These are phyloP conservation scores for Orbilia javanica DNA, from an alignment of 2,329 filamentous ascomycete species.

Conservation along the genomic window DNA sequence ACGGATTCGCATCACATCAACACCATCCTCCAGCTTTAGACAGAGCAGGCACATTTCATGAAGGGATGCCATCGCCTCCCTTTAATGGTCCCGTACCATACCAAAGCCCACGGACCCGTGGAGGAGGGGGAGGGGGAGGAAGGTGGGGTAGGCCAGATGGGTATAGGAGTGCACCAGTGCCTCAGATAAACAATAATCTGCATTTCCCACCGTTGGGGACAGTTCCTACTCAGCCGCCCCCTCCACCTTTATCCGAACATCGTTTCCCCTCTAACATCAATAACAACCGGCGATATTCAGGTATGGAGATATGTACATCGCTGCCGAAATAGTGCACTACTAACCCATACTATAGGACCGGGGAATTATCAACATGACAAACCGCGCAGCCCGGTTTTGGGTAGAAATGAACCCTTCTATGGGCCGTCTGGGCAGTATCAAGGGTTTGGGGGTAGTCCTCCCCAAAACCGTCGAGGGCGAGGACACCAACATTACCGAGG, in stretches of 20 bases:
- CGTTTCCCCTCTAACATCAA: slow-evolving; percentile 19
- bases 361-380: slow-evolving; percentile 37
- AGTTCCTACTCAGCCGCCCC: slow-evolving; percentile 29
- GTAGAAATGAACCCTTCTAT: slow-evolving; percentile 31
- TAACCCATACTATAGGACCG: slow-evolving; percentile 11
- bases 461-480: slow-evolving; percentile 39
- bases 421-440: slow-evolving; percentile 5
- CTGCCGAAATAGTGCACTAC: neutral
- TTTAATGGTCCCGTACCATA: slow-evolving; percentile 14
- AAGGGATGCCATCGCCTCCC: slow-evolving; percentile 7
- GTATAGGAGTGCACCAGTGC: slow-evolving; percentile 28
- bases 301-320: neutral
- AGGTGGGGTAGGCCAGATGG: slow-evolving; percentile 27
- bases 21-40: slow-evolving; percentile 29
- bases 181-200: slow-evolving; percentile 54
- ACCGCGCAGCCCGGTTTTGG: slow-evolving; percentile 18
- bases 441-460: slow-evolving; percentile 37
- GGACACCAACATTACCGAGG: slow-evolving; percentile 32
- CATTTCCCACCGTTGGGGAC: slow-evolving; percentile 55
- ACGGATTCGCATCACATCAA: slow-evolving; percentile 12
- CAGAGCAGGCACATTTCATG: slow-evolving; percentile 31
- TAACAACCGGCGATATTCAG: slow-evolving; percentile 40
- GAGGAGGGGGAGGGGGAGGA: slow-evolving; percentile 9
- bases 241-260: slow-evolving; percentile 36
- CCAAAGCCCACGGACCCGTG: slow-evolving; percentile 30